phyloP scores from a whole-genome alignment of 2,329 filamentous ascomycete genomes.

The Lachnellula hyalina region DNA sequence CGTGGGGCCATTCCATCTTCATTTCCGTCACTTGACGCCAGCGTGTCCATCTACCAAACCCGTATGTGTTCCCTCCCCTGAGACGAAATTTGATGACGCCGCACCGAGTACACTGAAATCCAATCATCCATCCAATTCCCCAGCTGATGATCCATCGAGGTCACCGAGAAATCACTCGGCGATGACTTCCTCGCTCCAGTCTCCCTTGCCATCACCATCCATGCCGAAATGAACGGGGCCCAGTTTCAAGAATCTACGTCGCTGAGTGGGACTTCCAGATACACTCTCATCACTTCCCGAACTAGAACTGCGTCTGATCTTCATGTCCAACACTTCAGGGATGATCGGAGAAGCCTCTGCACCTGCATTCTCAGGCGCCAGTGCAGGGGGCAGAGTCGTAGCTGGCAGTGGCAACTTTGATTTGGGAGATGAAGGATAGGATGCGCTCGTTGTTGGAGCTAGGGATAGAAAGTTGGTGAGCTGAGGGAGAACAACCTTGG shows the following conservation, averaged over 20 bases:
- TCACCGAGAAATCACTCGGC: slow-evolving; percentile 6
- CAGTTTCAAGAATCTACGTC: slow-evolving; percentile 24
- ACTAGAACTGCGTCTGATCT: slow-evolving; percentile 16
- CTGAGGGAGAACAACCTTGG: slow-evolving; percentile 8
- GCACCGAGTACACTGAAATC: neutral
- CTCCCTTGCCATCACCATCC: slow-evolving; percentile 16
- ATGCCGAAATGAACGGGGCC: slow-evolving; percentile 25
- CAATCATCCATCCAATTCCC: neutral
- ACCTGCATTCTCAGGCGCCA: neutral
- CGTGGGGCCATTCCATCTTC: neutral
- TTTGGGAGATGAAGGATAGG: slow-evolving; percentile 20
- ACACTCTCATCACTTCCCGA: slow-evolving; percentile 11
- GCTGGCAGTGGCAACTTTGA: neutral
- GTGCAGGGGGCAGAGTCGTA: neutral
- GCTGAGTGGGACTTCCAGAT: slow-evolving; percentile 7
- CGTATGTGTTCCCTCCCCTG: neutral
- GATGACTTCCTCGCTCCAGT: slow-evolving; percentile 28
- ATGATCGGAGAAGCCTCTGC: neutral
- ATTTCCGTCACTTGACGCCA: neutral
- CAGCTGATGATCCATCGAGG: neutral
- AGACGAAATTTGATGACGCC: neutral
- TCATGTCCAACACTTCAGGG: slow-evolving; percentile 5
- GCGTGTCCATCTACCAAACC: neutral
- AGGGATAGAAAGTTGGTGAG: slow-evolving; percentile 25
- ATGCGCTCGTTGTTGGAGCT: slow-evolving; percentile 23